A percentile compares a stretch with the other conserved stretches of the same genome.
phyloP scores from a whole-genome alignment of 768 basidiomycete species.

The Sarcomyxa edulis region DNA sequence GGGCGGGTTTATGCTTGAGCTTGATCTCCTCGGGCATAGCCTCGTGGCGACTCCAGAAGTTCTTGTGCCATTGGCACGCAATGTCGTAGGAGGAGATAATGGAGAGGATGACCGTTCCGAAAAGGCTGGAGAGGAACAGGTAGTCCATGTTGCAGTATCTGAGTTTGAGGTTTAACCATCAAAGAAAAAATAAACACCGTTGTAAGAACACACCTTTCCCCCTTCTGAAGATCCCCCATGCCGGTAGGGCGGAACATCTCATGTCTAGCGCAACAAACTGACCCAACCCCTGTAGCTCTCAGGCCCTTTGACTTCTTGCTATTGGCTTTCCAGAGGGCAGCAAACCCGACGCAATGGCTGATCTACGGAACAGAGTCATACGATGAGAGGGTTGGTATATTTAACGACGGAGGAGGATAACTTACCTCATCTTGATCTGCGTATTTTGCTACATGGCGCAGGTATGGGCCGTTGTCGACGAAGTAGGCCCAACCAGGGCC shows the following conservation, averaged over 20 bases:
- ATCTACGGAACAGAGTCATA: constrained; percentile 7
- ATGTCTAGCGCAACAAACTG: constrained; percentile 2
- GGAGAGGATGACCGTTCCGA: background rate
- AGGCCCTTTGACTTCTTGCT: constrained; percentile 13
- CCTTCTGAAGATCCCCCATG: constrained; percentile 18
- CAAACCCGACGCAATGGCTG: constrained; percentile 10
- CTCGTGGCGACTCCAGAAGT: constrained; percentile 10
- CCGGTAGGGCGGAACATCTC: constrained; percentile 12
- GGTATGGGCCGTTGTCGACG: background rate
- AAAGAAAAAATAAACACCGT: background rate
- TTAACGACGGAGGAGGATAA: background rate
- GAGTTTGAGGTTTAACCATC: background rate
- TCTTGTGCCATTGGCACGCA: constrained; percentile 18
- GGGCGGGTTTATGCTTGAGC: background rate
- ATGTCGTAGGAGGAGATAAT: constrained; percentile 17
- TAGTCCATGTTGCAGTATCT: constrained; percentile 20
- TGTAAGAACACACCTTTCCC: constrained; percentile 13
- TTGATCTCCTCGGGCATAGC: constrained; percentile 4
- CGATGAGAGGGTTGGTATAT: background rate
- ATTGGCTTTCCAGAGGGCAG: constrained; percentile 9
- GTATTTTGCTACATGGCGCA: constrained; percentile 4
- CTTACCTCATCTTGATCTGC: constrained; percentile 9
- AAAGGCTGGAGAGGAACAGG: constrained; percentile 8
- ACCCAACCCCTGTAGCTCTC: constrained; percentile 14
- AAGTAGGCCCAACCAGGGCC: constrained; percentile 9